Evolutionary conservation across 495 filamentous ascomycete species (phyloP), one percentile per base, ranked within the genome.

Genomic region (Penicillium bialowiezense): DNA sequence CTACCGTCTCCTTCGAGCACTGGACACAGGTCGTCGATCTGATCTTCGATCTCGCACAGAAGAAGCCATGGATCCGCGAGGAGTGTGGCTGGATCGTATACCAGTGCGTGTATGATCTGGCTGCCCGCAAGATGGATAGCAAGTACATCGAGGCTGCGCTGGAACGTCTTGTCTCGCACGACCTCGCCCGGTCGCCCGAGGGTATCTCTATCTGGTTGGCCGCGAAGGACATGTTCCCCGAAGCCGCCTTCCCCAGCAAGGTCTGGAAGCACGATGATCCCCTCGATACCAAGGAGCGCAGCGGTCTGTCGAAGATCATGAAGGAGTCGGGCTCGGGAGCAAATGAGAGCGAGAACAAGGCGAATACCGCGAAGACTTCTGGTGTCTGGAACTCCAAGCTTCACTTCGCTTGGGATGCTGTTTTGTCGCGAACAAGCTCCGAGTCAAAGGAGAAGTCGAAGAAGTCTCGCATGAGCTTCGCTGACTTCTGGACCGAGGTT

Each of bases 131-230:
- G n/a, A 55, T 67, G 14, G 64, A 70, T 18, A 40, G 41, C 23
- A 67, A 72, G 34, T 79, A 77, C 26, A 78, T 82, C 13, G 77
- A 85, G 50, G 66, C 69, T 18, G 80, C 87, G 0, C 70, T 96
- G 47, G 70, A 84, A 41, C 76, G 70, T 12, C 54, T 96, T 7
- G 69, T 72, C 18, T 75, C 83, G 29, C 73, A 78, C 35, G 84
- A 87, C 0, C 65, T 93, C 34, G 80, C 79, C 15, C 82, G 85
- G 56, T 90, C 88, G 4, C 84, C 89, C 0, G 92, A 97, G 60
- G 92, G 92, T 14, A 79, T 96, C 35, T 89, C 89, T 3, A 80
- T 96, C 46, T 98, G 92, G 92, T 72, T 97, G 41, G 76, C 74
- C 7, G 77, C 85, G 9, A 70, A 76, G 50, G 77, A 82, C 47